A percentile compares a stretch with the other conserved stretches of the same genome.
Evolutionary conservation across 2,329 filamentous ascomycete species (phyloP).

Genomic region (Aureobasidium sp.): DNA sequence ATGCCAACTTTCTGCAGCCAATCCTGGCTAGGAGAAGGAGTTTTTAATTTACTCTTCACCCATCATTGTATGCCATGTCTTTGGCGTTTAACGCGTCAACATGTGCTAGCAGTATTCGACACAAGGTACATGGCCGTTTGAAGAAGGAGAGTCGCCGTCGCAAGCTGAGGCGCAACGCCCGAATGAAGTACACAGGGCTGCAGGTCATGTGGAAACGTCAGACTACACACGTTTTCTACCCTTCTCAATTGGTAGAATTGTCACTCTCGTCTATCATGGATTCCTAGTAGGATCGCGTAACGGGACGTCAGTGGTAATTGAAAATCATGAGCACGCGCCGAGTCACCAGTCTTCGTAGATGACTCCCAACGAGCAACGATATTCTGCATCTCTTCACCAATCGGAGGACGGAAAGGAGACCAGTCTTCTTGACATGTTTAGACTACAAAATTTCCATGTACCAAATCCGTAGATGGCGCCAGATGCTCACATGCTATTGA

Average conservation of each 20-base stretch:
- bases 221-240: background rate
- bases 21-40: background rate
- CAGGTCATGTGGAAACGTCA: conserved; percentile 10
- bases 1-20: conserved; percentile 13
- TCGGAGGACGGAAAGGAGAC: too few relatives aligned
- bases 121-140: background rate
- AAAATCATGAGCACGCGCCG: background rate
- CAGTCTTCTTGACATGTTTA: too few relatives aligned
- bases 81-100: background rate
- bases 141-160: background rate
- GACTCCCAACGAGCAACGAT: background rate
- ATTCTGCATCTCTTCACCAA: background rate
- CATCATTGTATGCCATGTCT: background rate
- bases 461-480: background rate
- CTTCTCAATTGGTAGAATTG: background rate
- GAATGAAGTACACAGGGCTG: background rate
- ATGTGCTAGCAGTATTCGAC: conserved; percentile 1
- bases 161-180: conserved; percentile 3
- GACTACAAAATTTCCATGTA: too few relatives aligned
- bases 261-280: too few relatives aligned
- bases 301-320: background rate
- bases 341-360: background rate
- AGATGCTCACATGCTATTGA: background rate
- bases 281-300: too few relatives aligned
- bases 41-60: conserved; percentile 8